Base-by-base conservation (phyloP, 1,139 yeast genomes). In the Eremothecium sinecaudum region DNA sequence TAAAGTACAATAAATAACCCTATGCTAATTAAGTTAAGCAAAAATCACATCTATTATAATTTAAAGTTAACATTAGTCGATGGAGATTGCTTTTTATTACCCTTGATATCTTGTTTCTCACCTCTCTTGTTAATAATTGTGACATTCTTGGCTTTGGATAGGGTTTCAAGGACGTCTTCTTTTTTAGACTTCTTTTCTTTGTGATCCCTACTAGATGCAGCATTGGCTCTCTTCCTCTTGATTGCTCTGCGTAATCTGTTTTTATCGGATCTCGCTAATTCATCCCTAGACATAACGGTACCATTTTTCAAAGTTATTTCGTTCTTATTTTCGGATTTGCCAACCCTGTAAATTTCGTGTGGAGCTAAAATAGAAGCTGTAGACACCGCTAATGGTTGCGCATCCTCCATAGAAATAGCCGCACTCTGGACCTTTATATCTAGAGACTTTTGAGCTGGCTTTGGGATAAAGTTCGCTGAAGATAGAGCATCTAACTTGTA, bases 381-480 rank as follows among this genome's bases (percentile, higher is more conserved):
- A 2, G 92, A 73, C 62, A 82, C 69, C 28, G 87, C 78, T 37
- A 83, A 67, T 31, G 98, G 98, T 61, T 87, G 97, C 1, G 96
- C 92, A 53, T 90, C 98, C 61, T 90, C 98, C 94, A 87, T 83
- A 5, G 79, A 56, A 35, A 90, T 79, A 2, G 94, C 72, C 2
- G 94, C 78, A 0, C 82, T 71, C 43, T 79, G 75, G 25, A 87
- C 84, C 53, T 79, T 84, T 51, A 90, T 77, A 40, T 82, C 87
- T 44, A 87, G 64, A 17, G 78, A 62, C 47, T 83, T 81, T 54
- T 81, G 78, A 37, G 83, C 77, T 11, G 95, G 95, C 58, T 80
- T 83, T 36, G 98, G 98, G 35, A 86, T 73, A 63, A 80, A 90
- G 56, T 86, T 93, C 47, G 96, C 94, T 7, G 96, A 84, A 31